Evolutionary conservation across 176 grass and related monocot species (phyloP), one percentile per base, ranked within the genome.

Genomic region (Saccharum spontaneum): DNA sequence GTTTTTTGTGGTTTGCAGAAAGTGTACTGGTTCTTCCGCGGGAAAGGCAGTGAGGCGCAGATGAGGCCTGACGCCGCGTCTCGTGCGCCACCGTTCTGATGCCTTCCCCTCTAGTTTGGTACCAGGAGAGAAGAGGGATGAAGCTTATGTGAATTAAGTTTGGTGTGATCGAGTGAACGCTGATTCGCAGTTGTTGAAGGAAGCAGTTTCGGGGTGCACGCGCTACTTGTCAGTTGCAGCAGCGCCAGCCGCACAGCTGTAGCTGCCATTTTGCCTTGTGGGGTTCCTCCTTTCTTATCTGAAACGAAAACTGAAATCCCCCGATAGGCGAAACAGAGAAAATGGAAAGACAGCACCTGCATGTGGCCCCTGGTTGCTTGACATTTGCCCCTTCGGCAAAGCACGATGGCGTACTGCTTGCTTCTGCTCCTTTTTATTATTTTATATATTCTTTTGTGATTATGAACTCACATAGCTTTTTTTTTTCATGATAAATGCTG

Each of bases 21-120:
- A 85, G 84, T 91, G 22, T 89, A 82, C 10, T 45, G 67, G 77
- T 87, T 85, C 46, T 94, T 94, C 83, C 86, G 89, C 6, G 80
- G 89, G 33, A 94, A 63, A 23, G 89, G 92, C 7, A 78, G 40
- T 6, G 79, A 86, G 49, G 80, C 86, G 15, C 71, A 86, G 73
- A 84, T 88, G 89, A 91, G 89, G 80, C 83, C 72, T 3, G 92
- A 94, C 23, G 70, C 64, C 3, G 80, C 38, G 28, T 44, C 69
- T 30, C 75, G 68, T 31, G 65, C 57, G 13, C 75, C 76, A 8
- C 31, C 78, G 7, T 86, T 82, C 37, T 78, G 55, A 90, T 64
- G 4, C 15, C n/a, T 9, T 69, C 31, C 17, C 16, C 16, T 30
- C 26, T 36, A 14, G 28, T 31, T 50, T 23, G 0, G 4, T 12